Conservation (phyloP, 1,284 basidiomycete species). For the Melanopsichium pennsylvanicum region DNA sequence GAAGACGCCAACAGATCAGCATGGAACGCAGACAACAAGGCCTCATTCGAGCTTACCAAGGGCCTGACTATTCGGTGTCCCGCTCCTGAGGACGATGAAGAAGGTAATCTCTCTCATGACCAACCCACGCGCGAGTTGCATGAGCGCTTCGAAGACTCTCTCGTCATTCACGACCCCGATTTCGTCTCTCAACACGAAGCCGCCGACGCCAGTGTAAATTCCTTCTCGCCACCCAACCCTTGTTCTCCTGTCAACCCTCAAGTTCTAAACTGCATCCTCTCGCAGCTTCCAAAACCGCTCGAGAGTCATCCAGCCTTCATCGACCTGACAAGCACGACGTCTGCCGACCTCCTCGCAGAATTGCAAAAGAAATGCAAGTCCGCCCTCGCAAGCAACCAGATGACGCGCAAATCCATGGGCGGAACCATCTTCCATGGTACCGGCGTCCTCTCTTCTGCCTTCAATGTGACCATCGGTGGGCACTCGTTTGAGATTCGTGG, state of each 20-base stretch:
- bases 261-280: conserved; percentile 74
- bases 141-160: conserved; percentile 32
- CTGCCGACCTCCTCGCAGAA: conserved; percentile 72
- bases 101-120: conserved; percentile 6
- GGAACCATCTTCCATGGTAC: conserved; percentile 44
- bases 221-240: conserved; percentile 75
- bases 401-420: conserved; percentile 61
- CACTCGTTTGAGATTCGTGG: conserved; percentile 70
- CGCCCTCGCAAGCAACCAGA: conserved; percentile 35
- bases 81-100: conserved; percentile 19
- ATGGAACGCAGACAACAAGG: conserved; percentile 36
- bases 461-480: conserved; percentile 25
- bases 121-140: conserved; percentile 15
- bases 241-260: conserved; percentile 84
- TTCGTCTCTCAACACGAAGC: neutral
- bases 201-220: neutral
- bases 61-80: conserved; percentile 34
- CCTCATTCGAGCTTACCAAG: conserved; percentile 40
- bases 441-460: conserved; percentile 15
- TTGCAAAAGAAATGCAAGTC: conserved; percentile 70
- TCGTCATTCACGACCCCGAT: conserved; percentile 20
- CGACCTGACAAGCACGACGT: conserved; percentile 72
- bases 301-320: conserved; percentile 72
- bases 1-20: conserved; percentile 32
- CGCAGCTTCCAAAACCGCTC: conserved; percentile 72